Base-by-base conservation (phyloP, 495 filamentous ascomycete genomes). In the Hyaloscypha hepaticicola region DNA sequence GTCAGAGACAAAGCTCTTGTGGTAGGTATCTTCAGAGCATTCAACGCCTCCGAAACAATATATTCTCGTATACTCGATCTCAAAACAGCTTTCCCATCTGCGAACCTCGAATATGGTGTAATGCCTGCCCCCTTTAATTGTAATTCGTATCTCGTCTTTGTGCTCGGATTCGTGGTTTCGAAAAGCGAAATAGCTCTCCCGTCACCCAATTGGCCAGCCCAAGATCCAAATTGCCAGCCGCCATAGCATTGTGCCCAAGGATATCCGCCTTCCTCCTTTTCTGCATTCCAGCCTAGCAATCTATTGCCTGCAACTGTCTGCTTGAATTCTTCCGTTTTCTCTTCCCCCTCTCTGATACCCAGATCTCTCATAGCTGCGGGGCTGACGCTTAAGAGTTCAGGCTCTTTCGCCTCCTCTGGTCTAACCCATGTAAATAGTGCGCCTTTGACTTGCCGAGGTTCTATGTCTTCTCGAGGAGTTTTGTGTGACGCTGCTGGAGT, bases 171-270 rank as follows among this genome's bases (percentile, higher is more conserved):
- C 14, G 87, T 96, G 27, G 84, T 80, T 71, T 99, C 95, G 69
- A 97, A 99, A 0, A 99, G 80, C 55, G 90, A 93, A 68, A 99
- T 97, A 28, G 94, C 95, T 48, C 95, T 85, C 58, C 95, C 95
- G 70, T 99, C 95, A 62, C 95, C 95, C 11, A 99, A 86, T 75
- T 99, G 95, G 8, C 93, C 92, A 3, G 95, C 95, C 96, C 96
- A 99, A 67, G 86, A 83, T 38, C 92, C 92, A 72, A 91, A 90
- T 69, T 90, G 89, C 73, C 85, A 91, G 5, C 94, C 95, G 61
- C 95, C 95, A 76, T 99, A 99, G 73, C 93, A 97, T 76, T 97
- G 93, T 34, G 96, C 92, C 95, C 95, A 99, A 14, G 95, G 96
- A 72, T 98, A 97, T 38, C 94, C 86, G 5, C 87, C 88, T 41